Evolutionary conservation across 2,329 filamentous ascomycete genomes (phyloP).

Genomic region (Microsporum ferrugineum): DNA sequence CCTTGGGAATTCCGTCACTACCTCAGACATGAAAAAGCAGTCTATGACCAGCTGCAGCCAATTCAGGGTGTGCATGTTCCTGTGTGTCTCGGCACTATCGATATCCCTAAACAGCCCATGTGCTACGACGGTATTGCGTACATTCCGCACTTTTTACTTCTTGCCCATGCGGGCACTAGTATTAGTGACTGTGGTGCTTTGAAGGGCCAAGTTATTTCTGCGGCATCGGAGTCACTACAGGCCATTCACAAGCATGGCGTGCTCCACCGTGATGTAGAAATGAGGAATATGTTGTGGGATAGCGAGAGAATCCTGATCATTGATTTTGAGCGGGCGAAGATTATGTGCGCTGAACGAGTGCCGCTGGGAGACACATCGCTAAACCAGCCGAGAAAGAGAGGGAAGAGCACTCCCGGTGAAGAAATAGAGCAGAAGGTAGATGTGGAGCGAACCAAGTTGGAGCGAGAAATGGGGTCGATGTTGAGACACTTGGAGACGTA

Average conservation of each 20-base stretch:
- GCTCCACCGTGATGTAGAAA: conserved; percentile 6
- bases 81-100: conserved; percentile 15
- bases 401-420: background rate
- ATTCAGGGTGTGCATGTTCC: conserved; percentile 15
- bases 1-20: conserved; percentile 5
- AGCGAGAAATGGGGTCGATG: too few relatives aligned
- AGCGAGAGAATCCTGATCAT: conserved; percentile 10
- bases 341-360: background rate
- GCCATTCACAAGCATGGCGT: conserved; percentile 12
- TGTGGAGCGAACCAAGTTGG: too few relatives aligned
- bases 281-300: conserved; percentile 12
- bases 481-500: too few relatives aligned
- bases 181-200: conserved; percentile 1
- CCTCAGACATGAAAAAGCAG: conserved; percentile 12
- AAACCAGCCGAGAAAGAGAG: background rate
- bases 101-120: conserved; percentile 8
- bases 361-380: background rate
- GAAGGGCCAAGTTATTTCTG: background rate
- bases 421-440: too few relatives aligned
- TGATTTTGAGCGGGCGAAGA: conserved; percentile 10
- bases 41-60: conserved; percentile 13
- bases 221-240: conserved; percentile 4
- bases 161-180: conserved; percentile 8
- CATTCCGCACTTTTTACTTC: conserved; percentile 11
- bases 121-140: conserved; percentile 10